A percentile compares a stretch with the other conserved stretches of the same genome.
phyloP scores from a whole-genome alignment of 176 grass and related monocot genomes.

The Melocanna baccifera region DNA sequence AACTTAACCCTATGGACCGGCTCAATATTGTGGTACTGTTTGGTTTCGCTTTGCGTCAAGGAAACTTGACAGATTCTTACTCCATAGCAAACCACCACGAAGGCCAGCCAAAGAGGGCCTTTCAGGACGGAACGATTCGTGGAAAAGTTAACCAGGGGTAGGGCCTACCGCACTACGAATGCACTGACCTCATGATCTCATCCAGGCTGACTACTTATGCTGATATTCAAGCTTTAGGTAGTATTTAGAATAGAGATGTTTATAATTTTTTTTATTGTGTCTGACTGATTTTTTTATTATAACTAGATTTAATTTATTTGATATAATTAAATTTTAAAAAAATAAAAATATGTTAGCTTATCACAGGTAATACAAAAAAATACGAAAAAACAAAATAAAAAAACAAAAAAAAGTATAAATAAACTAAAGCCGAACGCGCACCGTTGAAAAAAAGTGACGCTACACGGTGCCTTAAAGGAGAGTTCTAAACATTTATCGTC shows the following conservation, averaged over 20 bases:
- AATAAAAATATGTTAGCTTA: too few species aligned
- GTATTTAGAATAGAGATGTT: too few species aligned
- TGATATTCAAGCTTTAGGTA: background rate
- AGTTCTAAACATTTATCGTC: background rate
- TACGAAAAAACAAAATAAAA: too few species aligned
- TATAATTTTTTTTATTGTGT: too few species aligned
- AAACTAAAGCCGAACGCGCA: too few species aligned
- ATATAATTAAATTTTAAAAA: too few species aligned
- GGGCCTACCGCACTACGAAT: background rate
- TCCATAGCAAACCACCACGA: background rate
- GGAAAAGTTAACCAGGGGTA: background rate
- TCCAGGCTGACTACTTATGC: background rate
- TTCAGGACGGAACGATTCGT: background rate
- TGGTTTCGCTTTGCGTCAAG: background rate
- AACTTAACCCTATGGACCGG: background rate
- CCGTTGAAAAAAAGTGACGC: too few species aligned
- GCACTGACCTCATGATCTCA: background rate
- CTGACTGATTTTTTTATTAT: too few species aligned
- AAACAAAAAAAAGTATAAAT: too few species aligned
- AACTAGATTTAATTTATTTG: too few species aligned
- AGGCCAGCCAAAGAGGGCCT: conserved; percentile 5
- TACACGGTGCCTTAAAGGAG: background rate
- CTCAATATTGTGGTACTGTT: background rate
- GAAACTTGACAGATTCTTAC: background rate
- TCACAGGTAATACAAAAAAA: too few species aligned